phyloP scores from a whole-genome alignment of 345 rosid species.

The Eucalyptus melliodora region DNA sequence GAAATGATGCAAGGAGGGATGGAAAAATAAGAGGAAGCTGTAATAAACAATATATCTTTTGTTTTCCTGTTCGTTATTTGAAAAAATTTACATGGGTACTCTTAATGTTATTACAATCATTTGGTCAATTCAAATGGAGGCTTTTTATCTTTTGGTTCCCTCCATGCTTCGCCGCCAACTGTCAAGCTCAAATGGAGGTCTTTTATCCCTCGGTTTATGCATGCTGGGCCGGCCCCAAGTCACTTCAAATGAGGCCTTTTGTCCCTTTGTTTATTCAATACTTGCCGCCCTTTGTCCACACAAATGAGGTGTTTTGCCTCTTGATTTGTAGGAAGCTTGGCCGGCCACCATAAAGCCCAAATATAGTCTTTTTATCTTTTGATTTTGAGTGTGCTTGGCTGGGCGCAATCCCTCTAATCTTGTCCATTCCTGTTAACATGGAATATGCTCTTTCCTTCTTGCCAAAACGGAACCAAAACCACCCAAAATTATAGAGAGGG shows the following conservation, averaged over 20 bases:
- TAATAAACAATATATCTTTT: not conserved
- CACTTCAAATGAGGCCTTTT: not conserved
- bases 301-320: not conserved
- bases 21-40: not conserved
- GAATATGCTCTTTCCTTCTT: not conserved
- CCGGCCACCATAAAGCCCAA: not conserved
- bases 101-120: not conserved
- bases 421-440: not conserved
- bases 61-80: not conserved
- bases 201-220: not conserved
- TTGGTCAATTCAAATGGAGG: not conserved
- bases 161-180: not conserved
- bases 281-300: not conserved
- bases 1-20: not conserved
- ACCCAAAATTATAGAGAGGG: not conserved
- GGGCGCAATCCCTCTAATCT: not conserved
- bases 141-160: not conserved
- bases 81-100: not conserved
- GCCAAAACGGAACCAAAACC: not conserved
- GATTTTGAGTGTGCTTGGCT: not conserved
- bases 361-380: not conserved
- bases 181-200: not conserved
- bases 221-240: not conserved
- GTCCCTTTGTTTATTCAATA: not conserved
- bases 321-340: not conserved